Conservation (phyloP, 805 yeast species). For the Schizosaccharomyces pombe region DNA sequence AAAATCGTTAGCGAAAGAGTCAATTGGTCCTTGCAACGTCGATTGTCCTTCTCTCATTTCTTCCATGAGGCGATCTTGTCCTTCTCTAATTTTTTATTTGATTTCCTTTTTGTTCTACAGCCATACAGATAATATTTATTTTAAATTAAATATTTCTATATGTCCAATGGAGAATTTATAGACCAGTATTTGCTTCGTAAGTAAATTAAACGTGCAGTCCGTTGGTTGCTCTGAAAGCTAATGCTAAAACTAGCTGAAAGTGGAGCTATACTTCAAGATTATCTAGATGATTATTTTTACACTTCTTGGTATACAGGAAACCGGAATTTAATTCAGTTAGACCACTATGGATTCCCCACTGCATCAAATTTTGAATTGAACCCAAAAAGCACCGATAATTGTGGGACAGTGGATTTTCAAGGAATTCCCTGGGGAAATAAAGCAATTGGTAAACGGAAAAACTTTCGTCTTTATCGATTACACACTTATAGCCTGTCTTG, state of each 20-base stretch:
- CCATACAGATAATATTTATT: too few relatives aligned
- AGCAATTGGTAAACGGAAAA: neutral
- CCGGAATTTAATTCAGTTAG: neutral
- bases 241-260: neutral
- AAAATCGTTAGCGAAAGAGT: too few relatives aligned
- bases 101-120: too few relatives aligned
- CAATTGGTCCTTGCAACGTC: too few relatives aligned
- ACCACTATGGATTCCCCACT: neutral
- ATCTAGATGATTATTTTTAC: neutral
- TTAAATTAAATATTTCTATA: too few relatives aligned
- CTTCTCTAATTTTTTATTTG: too few relatives aligned
- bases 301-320: neutral
- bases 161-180: neutral
- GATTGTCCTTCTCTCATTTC: too few relatives aligned
- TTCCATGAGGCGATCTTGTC: too few relatives aligned
- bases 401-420: neutral
- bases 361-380: neutral
- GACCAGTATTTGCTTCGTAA: neutral
- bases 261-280: neutral
- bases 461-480: neutral
- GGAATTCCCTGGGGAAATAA: slow-evolving; percentile 1
- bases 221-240: neutral
- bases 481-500: neutral
- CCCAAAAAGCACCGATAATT: neutral
- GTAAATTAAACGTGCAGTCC: neutral